A percentile compares a stretch with the other conserved stretches of the same genome.
These are phyloP conservation scores for Kodamaea ohmeri DNA, from an alignment of 1,139 yeast species.

Conservation along the genomic window DNA sequence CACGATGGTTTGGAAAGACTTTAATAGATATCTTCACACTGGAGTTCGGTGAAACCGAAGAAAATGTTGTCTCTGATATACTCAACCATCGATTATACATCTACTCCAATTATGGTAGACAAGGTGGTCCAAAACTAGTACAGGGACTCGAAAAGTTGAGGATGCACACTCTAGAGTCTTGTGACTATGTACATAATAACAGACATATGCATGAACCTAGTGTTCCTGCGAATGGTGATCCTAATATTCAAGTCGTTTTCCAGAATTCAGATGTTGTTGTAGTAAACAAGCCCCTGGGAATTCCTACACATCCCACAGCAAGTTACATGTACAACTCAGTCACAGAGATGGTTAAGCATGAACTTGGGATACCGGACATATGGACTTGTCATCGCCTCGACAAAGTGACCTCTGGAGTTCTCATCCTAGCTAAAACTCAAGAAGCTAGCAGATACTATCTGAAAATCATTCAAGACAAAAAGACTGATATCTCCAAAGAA, in stretches of 20 bases:
- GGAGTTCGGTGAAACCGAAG: constrained; percentile 44
- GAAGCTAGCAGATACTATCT: constrained; percentile 45
- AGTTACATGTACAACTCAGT: constrained; percentile 59
- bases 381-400: constrained; percentile 72
- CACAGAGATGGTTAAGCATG: constrained; percentile 53
- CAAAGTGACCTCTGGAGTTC: constrained; percentile 70
- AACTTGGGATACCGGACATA: constrained; percentile 30
- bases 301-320: constrained; percentile 81
- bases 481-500: constrained; percentile 39
- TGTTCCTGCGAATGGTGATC: constrained; percentile 25
- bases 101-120: constrained; percentile 26
- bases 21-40: constrained; percentile 39
- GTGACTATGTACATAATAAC: constrained; percentile 48
- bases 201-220: constrained; percentile 67
- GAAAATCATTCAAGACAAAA: constrained; percentile 34
- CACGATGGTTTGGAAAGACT: constrained; percentile 49
- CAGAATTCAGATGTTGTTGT: constrained; percentile 54
- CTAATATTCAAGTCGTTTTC: constrained; percentile 26
- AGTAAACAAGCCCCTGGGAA: constrained; percentile 70
- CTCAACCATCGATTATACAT: constrained; percentile 26
- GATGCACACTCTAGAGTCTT: constrained; percentile 31
- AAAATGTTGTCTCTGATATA: constrained; percentile 26
- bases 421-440: constrained; percentile 54
- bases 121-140: constrained; percentile 17
- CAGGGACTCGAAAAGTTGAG: constrained; percentile 25